Conservation (phyloP, 2,329 filamentous ascomycete genomes). For the Orbilia blumenaviensis region DNA sequence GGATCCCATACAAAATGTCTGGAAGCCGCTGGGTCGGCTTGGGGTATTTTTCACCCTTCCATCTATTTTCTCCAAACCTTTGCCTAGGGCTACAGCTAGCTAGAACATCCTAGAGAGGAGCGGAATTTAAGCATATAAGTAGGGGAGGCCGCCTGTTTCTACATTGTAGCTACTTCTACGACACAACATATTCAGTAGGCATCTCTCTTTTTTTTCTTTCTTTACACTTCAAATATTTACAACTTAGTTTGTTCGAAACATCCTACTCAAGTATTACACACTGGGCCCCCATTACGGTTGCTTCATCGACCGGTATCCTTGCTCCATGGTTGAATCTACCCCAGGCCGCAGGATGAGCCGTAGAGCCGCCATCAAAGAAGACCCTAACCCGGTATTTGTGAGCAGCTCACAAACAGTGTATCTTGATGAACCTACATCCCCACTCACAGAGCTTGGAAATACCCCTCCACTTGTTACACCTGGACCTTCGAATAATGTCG, state of each 20-base stretch:
- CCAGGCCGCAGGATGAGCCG: not conserved
- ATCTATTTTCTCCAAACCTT: not conserved
- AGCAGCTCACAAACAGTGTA: not conserved
- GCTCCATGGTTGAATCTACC: not conserved
- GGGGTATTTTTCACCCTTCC: conserved; percentile 34
- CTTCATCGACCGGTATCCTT: not conserved
- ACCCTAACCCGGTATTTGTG: not conserved
- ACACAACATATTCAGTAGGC: not conserved
- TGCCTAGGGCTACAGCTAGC: not conserved
- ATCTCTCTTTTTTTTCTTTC: not conserved
- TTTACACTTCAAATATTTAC: not conserved
- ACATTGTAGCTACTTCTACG: not conserved
- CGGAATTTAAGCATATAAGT: conserved; percentile 36
- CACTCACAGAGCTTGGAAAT: not conserved
- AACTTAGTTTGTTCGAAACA: not conserved
- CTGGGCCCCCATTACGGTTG: not conserved
- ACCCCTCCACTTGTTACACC: not conserved
- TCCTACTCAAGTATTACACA: not conserved
- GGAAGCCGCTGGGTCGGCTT: conserved; percentile 24
- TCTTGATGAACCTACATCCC: conserved; percentile 21
- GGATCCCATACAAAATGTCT: conserved; percentile 49
- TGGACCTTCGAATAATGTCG: not conserved
- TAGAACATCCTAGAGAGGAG: not conserved
- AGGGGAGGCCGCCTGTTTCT: not conserved
- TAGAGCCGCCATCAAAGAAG: conserved; percentile 16